Evolutionary conservation across 192 early-diverging fungal species (phyloP).

Genomic region (Chytriomyces sp.): DNA sequence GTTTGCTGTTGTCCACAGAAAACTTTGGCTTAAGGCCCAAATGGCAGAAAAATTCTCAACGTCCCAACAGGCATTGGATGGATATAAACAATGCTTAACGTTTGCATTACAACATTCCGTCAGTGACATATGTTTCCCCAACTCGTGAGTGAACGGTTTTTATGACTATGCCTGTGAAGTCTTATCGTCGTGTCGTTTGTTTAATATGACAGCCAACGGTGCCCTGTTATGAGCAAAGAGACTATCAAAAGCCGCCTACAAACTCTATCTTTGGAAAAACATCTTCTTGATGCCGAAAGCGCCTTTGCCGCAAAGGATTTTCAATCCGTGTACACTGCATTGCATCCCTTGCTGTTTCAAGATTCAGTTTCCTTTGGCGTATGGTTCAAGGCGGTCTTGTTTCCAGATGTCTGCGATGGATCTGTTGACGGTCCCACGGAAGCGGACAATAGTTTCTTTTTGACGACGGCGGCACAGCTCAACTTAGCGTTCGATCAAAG

Average conservation of each 20-base stretch:
- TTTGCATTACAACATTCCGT: background rate
- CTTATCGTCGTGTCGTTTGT: background rate
- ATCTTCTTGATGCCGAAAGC: constrained; percentile 2
- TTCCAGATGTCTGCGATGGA: background rate
- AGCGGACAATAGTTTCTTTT: background rate
- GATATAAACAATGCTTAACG: constrained; percentile 7
- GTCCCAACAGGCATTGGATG: background rate
- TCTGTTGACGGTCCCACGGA: background rate
- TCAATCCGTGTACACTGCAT: background rate
- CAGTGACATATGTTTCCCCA: background rate
- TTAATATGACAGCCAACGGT: background rate
- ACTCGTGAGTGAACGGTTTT: background rate
- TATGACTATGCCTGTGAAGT: background rate
- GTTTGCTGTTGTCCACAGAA: constrained; percentile 2
- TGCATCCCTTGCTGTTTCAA: constrained; percentile 22
- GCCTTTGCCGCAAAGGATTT: background rate
- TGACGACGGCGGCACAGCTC: background rate
- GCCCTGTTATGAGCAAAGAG: background rate
- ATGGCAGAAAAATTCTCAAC: constrained; percentile 5
- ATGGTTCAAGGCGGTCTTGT: constrained; percentile 14
- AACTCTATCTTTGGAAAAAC: constrained; percentile 8
- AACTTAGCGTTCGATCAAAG: background rate
- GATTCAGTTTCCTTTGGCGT: constrained; percentile 4
- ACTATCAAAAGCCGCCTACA: constrained; percentile 22
- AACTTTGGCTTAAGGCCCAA: constrained; percentile 10